phyloP scores from a whole-genome alignment of 768 basidiomycete genomes.

The Pleurotus ostreatus region DNA sequence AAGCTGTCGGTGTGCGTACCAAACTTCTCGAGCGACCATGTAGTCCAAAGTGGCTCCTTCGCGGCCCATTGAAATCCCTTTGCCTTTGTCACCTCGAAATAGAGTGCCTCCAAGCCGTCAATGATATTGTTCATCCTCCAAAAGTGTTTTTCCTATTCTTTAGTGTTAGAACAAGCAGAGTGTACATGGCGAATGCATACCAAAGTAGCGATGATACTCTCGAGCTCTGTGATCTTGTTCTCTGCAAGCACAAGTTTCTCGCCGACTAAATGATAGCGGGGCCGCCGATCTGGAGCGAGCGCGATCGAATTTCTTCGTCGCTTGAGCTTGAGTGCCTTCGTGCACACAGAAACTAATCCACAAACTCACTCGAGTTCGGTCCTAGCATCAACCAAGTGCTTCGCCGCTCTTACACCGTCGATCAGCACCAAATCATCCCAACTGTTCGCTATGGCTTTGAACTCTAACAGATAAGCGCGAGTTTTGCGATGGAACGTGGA shows the following conservation, averaged over 20 bases:
- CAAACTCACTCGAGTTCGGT: slow-evolving; percentile 79
- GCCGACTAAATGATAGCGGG: slow-evolving; percentile 54
- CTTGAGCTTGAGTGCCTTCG: too few species aligned
- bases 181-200: neutral
- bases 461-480: slow-evolving; percentile 63
- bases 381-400: slow-evolving; percentile 66
- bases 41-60: slow-evolving; percentile 73
- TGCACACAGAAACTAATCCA: neutral
- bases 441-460: slow-evolving; percentile 56
- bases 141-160: slow-evolving; percentile 63
- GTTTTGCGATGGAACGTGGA: slow-evolving; percentile 80
- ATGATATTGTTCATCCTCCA: slow-evolving; percentile 58
- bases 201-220: slow-evolving; percentile 55
- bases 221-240: slow-evolving; percentile 53
- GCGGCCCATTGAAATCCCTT: slow-evolving; percentile 73
- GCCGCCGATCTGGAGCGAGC: slow-evolving; percentile 50
- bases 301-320: slow-evolving; percentile 58
- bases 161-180: too few species aligned
- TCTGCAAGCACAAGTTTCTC: slow-evolving; percentile 72
- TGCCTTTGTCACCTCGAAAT: slow-evolving; percentile 64
- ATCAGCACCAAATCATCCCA: slow-evolving; percentile 83
- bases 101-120: slow-evolving; percentile 59
- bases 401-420: slow-evolving; percentile 77
- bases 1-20: slow-evolving; percentile 34
- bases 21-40: slow-evolving; percentile 80